A percentile compares a stretch with the other conserved stretches of the same genome.
Conservation (phyloP, 495 filamentous ascomycete genomes). For the Arthonia radiata region DNA sequence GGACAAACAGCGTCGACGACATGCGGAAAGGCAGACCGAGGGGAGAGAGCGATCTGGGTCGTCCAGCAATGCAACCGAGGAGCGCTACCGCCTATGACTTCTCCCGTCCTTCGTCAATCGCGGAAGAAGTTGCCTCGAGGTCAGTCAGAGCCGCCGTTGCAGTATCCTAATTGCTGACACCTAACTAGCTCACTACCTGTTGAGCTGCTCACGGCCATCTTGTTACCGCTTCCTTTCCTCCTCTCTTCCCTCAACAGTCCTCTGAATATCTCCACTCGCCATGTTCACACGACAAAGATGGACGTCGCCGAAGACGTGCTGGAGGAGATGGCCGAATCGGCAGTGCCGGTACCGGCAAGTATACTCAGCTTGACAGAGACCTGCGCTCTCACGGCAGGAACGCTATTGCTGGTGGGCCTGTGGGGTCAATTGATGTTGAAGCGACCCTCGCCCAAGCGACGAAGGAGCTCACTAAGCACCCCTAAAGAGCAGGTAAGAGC, state of each 20-base stretch:
- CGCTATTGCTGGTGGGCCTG: conserved; percentile 17
- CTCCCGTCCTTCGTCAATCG: too few species aligned
- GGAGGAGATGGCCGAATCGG: conserved; percentile 1
- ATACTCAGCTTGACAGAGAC: conserved; percentile 10
- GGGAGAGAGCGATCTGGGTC: conserved; percentile 12
- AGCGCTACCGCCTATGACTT: conserved; percentile 6
- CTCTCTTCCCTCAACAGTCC: conserved; percentile 6
- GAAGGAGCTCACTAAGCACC: too few species aligned
- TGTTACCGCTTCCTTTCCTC: conserved; percentile 13
- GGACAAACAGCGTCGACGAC: too few species aligned
- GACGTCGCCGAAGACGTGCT: conserved; percentile 3
- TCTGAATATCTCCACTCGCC: background rate
- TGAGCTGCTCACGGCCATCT: conserved; percentile 13
- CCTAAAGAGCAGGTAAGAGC: too few species aligned
- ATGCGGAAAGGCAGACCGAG: conserved; percentile 5
- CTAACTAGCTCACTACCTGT: conserved; percentile 8
- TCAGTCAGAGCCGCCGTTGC: too few species aligned
- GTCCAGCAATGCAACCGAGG: conserved; percentile 4
- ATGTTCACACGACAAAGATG: background rate
- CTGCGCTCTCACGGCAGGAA: conserved; percentile 15
- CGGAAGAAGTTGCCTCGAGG: too few species aligned
- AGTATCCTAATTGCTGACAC: conserved; percentile 8
- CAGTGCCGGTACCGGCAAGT: conserved; percentile 2
- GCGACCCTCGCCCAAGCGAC: too few species aligned
- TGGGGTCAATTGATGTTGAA: too few species aligned